A percentile compares a stretch with the other conserved stretches of the same genome.
phyloP scores from a whole-genome alignment of 2,329 filamentous ascomycete species.

The Epichloe amarillans region DNA sequence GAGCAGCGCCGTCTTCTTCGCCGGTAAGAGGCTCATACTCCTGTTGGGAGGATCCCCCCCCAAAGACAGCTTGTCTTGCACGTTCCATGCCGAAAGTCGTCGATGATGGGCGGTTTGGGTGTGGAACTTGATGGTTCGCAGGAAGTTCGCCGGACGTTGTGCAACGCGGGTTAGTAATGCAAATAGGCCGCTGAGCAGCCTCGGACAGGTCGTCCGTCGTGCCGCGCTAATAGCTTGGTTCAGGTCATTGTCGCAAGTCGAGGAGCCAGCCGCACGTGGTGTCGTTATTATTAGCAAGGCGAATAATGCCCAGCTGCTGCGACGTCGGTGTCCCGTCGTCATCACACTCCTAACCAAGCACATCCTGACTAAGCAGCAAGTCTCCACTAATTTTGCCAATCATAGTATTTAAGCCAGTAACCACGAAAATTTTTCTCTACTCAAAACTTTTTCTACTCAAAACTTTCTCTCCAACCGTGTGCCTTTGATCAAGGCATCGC shows the following conservation, averaged over 20 bases:
- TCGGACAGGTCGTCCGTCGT: neutral
- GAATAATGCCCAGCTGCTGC: neutral
- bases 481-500: neutral
- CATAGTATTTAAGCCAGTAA: neutral
- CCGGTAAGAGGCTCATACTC: slow-evolving; percentile 22
- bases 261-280: neutral
- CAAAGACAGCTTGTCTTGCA: slow-evolving; percentile 10
- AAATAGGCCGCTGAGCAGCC: no score
- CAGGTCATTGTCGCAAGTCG: neutral
- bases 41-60: slow-evolving; percentile 4
- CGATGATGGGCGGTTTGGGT: neutral
- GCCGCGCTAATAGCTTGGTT: neutral
- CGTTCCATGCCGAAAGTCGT: slow-evolving; percentile 13
- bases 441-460: accelerated
- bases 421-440: neutral
- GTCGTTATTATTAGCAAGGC: neutral
- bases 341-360: neutral
- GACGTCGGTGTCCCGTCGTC: neutral
- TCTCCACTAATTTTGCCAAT: neutral
- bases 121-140: neutral
- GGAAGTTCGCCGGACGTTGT: neutral
- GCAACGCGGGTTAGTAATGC: neutral
- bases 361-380: neutral
- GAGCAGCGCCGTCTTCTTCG: slow-evolving; percentile 14
- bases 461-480: neutral